Evolutionary conservation across 139 green algal genomes (phyloP), one percentile per base, ranked within the genome.

Genomic region (Micractinium sp.): DNA sequence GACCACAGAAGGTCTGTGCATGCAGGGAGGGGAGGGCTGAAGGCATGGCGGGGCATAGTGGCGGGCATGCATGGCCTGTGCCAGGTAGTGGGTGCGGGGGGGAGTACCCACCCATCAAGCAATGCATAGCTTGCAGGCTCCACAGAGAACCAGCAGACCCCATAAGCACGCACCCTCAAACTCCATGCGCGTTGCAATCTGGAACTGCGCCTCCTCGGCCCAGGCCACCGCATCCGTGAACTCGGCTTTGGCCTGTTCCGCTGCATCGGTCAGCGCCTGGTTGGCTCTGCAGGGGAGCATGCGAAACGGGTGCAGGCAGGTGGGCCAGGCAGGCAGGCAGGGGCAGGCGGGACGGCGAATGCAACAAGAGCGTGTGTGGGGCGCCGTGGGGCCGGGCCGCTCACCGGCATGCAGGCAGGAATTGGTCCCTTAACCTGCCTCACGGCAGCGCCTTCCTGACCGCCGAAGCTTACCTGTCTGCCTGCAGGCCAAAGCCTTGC

Each of bases 171-270:
- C 41, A 73, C 80, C 80, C 18, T 85, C 80, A 53, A 85, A 85
- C 31, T 85, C 80, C 0, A 31, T 7, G 31, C 31, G 53, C 22
- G 47, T 73, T 14, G 80, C 80, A 53, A 85, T 14, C 80, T n/a
- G 14, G 23, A 85, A 3, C 41, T 85, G 80, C 39, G 80, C 80
- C 25, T 85, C 39, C 22, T 85, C 80, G 18, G 53, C 80, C 80
- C 80, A 85, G 80, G 39, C 80, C 12, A 25, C 47, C 0, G 80
- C 39, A 35, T 85, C 80, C 12, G 9, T n/a, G 36, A 78, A 78
- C 18, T 36, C 23, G 47, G 27, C 29, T 15, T 41, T 23, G 12
- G 39, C 53, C 47, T 85, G 27, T 29, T 85, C 80, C 22, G 29
- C 80, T 16, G 53, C 41, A 53, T 85, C 80, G 3, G 74, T 3